Base-by-base conservation (phyloP, 1,284 basidiomycete genomes). In the Ceratobasidium sp. region DNA sequence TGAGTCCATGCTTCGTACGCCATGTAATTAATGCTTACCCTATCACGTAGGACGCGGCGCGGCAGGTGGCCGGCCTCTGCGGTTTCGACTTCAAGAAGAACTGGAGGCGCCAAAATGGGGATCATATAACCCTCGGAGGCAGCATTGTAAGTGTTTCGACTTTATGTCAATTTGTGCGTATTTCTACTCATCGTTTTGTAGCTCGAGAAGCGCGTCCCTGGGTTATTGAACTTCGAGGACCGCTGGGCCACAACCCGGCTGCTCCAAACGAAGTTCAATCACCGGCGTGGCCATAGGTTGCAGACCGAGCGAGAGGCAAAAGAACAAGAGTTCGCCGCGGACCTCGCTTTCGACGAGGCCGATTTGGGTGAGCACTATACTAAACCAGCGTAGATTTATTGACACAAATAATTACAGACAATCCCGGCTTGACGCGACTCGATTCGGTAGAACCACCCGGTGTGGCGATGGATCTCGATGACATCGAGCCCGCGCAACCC, bases 211-310 rank as follows among this genome's bases (percentile, higher is more conserved):
- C 55, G 68, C 9, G 23, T 71, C 53, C 68, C 68, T 20, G 68
- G 53, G 53, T 40, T 71, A 4, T 20, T 12, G 39, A 56, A 53
- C 51, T 56, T 71, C 23, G 55, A 56, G 26, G 39, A 42, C 39
- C 4, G 55, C 53, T 71, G 68, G 68, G 68, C 53, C 12, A 58
- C 68, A 13, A 39, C 20, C 46, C 55, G 40, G 13, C 53, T 71
- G 7, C 13, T 71, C 33, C 68, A 71, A 42, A 58, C 51, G 15
- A 56, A 44, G 28, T 71, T 71, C 53, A 71, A 71, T 53, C 68
- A 71, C 39, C 68, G 68, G 1, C 46, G 66, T 51, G 46, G 51
- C 13, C 28, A 68, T 46, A 49, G 3, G 46, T 13, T 68, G 26
- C 46, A 68, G n/a, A 40, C 13, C 13, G 23, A 44, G 23, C 46